phyloP scores from a whole-genome alignment of 2,329 filamentous ascomycete genomes.

The Phyllosticta paracitricarpa region DNA sequence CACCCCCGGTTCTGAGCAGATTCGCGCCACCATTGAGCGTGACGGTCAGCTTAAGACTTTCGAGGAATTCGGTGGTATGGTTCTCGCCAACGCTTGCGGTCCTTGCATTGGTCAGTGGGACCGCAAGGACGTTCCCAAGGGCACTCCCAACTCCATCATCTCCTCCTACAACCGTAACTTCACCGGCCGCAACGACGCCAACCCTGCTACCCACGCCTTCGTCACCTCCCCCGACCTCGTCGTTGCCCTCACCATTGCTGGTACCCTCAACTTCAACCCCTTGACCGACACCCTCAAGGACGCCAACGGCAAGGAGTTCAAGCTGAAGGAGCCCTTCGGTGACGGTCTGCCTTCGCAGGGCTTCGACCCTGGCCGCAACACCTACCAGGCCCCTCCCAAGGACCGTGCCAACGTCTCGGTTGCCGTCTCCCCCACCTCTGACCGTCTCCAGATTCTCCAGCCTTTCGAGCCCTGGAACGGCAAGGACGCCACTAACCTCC shows the following conservation, averaged over 20 bases:
- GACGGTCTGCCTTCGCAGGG: conserved; percentile 69
- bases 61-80: conserved; percentile 89
- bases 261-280: conserved; percentile 87
- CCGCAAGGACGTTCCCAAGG: conserved; percentile 86
- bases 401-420: conserved; percentile 67
- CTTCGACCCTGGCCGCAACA: conserved; percentile 86
- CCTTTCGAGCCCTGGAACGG: conserved; percentile 86
- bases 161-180: conserved; percentile 99
- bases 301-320: conserved; percentile 94
- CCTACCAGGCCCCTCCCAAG: conserved; percentile 87
- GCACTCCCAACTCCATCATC: conserved; percentile 89
- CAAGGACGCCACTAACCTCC: conserved; percentile 74
- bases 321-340: conserved; percentile 69
- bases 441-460: conserved; percentile 85
- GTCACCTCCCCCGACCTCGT: conserved; percentile 86
- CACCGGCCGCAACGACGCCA: conserved; percentile 93
- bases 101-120: conserved; percentile 78
- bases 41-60: conserved; percentile 90
- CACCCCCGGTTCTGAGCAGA: conserved; percentile 94
- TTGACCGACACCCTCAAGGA: conserved; percentile 85
- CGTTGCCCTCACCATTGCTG: conserved; percentile 75
- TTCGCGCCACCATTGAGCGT: conserved; percentile 81
- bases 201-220: conserved; percentile 89
- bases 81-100: conserved; percentile 88
- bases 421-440: conserved; percentile 75